Conservation (phyloP, 2,329 filamentous ascomycete genomes). For the Cadophora gregata region DNA sequence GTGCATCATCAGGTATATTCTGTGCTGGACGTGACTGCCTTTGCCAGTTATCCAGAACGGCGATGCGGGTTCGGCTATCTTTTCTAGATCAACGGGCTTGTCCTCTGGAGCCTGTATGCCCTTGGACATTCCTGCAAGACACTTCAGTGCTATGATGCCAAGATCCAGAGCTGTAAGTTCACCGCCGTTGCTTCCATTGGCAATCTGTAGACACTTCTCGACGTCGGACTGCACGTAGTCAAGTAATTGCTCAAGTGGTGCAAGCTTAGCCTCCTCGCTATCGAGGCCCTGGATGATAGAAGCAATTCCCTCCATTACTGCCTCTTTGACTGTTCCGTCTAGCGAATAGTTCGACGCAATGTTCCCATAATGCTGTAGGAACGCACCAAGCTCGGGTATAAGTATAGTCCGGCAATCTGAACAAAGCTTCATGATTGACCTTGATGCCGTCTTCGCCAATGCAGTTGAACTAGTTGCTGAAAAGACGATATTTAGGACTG, state of each 20-base stretch:
- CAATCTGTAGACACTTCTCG: slow-evolving; percentile 45
- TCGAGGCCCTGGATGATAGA: slow-evolving; percentile 76
- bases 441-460: slow-evolving; percentile 72
- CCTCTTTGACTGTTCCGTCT: slow-evolving; percentile 74
- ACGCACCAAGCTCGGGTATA: slow-evolving; percentile 69
- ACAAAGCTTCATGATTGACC: slow-evolving; percentile 76
- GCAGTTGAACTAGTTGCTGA: slow-evolving; percentile 66
- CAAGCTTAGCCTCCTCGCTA: slow-evolving; percentile 59
- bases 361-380: slow-evolving; percentile 74
- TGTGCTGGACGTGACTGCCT: slow-evolving; percentile 56
- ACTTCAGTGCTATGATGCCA: slow-evolving; percentile 60
- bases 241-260: slow-evolving; percentile 63
- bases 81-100: slow-evolving; percentile 69
- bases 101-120: slow-evolving; percentile 74
- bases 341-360: slow-evolving; percentile 64
- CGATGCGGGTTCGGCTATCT: slow-evolving; percentile 47
- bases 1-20: slow-evolving; percentile 57
- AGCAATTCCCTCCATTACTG: slow-evolving; percentile 75
- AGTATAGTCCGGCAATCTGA: slow-evolving; percentile 75
- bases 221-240: slow-evolving; percentile 68
- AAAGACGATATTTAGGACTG: slow-evolving; percentile 77
- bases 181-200: slow-evolving; percentile 11
- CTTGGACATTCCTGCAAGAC: slow-evolving; percentile 72
- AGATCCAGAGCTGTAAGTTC: slow-evolving; percentile 45
- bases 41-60: slow-evolving; percentile 56